Conservation (phyloP, 495 filamentous ascomycete species). For the Polyplosphaeria fusca region DNA sequence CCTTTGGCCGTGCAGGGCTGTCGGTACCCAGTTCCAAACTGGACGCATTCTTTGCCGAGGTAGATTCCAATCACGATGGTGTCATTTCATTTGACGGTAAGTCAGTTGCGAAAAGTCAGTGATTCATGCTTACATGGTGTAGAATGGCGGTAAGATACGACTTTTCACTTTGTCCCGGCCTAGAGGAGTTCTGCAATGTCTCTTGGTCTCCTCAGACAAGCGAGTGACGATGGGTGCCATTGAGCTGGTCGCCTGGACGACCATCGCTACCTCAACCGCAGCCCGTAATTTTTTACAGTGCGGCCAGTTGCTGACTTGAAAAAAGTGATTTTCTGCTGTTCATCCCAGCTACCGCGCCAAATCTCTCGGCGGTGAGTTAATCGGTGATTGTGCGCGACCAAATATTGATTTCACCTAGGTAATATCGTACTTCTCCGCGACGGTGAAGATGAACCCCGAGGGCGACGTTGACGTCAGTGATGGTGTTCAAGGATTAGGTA, state of each 20-base stretch:
- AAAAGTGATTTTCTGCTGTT: conserved; percentile 90
- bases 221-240: no score
- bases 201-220: no score
- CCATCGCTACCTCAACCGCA: no score
- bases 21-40: conserved; percentile 72
- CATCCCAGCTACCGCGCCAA: conserved; percentile 70
- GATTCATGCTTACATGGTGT: no score
- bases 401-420: no score
- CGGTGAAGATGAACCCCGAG: conserved; percentile 86
- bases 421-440: conserved; percentile 85
- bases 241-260: no score
- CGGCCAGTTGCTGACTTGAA: no score
- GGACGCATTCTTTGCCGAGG: conserved; percentile 79
- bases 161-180: no score
- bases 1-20: conserved; percentile 75
- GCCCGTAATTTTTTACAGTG: no score
- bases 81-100: conserved; percentile 70
- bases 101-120: not conserved
- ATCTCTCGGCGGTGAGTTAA: conserved; percentile 70
- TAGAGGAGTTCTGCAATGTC: no score
- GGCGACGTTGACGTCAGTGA: conserved; percentile 92
- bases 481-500: conserved; percentile 91
- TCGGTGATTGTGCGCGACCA: no score
- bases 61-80: conserved; percentile 86
- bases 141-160: conserved; percentile 94